Conservation (phyloP, 1,284 basidiomycete genomes). For the Melampsora larici-populina region DNA sequence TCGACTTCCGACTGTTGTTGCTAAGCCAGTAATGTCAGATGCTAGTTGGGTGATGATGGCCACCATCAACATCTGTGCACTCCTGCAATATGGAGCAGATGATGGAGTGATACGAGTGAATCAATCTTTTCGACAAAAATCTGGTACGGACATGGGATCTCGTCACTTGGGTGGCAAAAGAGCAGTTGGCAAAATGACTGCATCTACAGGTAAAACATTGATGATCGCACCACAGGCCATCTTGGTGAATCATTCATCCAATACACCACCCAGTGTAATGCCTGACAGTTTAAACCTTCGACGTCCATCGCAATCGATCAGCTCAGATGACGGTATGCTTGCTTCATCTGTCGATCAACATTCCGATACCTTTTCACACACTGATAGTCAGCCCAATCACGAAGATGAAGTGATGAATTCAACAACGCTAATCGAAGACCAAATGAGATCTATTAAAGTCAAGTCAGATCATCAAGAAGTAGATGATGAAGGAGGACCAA, state of each 20-base stretch:
- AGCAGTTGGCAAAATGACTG: not conserved
- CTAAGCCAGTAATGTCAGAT: conserved; percentile 60
- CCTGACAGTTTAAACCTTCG: not conserved
- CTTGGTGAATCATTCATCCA: conserved; percentile 16
- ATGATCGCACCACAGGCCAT: conserved; percentile 37
- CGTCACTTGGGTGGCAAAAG: conserved; percentile 4
- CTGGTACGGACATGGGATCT: conserved; percentile 5
- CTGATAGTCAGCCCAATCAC: not conserved
- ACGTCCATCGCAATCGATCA: conserved; percentile 14
- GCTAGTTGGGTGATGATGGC: conserved; percentile 96
- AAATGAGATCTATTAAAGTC: not conserved
- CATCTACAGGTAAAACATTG: conserved; percentile 45
- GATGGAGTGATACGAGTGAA: conserved; percentile 65
- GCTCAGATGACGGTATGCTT: conserved; percentile 18
- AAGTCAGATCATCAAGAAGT: conserved; percentile 14
- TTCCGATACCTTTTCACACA: not conserved
- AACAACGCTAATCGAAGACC: not conserved
- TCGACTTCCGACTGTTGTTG: conserved; percentile 50
- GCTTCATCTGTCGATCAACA: conserved; percentile 6
- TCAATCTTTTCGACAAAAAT: conserved; percentile 9
- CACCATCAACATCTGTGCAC: conserved; percentile 71
- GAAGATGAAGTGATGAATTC: not conserved
- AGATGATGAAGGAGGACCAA: conserved; percentile 58
- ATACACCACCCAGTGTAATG: not conserved
- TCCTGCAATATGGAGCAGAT: conserved; percentile 84